Evolutionary conservation across 2,329 filamentous ascomycete species (phyloP), one percentile per base, ranked within the genome.

Genomic region (Rhinocladiella mackenziei): DNA sequence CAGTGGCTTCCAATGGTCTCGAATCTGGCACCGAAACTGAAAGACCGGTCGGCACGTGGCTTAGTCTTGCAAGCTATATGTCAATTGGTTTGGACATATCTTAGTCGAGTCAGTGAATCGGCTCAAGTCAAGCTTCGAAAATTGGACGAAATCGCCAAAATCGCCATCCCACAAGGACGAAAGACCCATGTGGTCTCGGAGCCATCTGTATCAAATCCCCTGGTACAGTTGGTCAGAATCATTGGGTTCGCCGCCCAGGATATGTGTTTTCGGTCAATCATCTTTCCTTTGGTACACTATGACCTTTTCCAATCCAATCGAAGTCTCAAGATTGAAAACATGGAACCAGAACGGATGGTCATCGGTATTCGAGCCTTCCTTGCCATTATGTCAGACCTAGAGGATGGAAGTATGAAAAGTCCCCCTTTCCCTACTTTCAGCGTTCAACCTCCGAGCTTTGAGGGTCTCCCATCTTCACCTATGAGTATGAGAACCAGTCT

Each of bases 311-410:
- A 78, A 19, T 79, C 81, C 13, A 74, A 73, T 72, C 86, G 83
- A 58, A 86, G 95, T 32, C 69, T 92, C 30, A 89, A 81, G 60
- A 85, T 96, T 19, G 92, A 97, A 60, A 87, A 94, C 60, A 76
- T 98, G 50, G 92, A 98, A 51, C 92, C 94, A 0, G 94, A 98
- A 61, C 84, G 87, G 58, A 94, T 96, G 69, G 91, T 97, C n/a
- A 86, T 98, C 56, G 92, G 89, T 2, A 98, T 98, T 51, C 80
- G 89, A 51, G 86, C 92, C 2, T 98, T 97, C 62, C 74, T 98
- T 19, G 86, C 85, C 22, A 88, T 97, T 55, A 91, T 98, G 80
- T 78, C 85, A 0, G 92, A 98, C 62, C 72, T 97, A 18, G 92
- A 98, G 64, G 91, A 84, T 52, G 83, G 84, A 18, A 84, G 89